Evolutionary conservation across 106 monocot genomes (phyloP).

Genomic region (Iris macrosiphon): DNA sequence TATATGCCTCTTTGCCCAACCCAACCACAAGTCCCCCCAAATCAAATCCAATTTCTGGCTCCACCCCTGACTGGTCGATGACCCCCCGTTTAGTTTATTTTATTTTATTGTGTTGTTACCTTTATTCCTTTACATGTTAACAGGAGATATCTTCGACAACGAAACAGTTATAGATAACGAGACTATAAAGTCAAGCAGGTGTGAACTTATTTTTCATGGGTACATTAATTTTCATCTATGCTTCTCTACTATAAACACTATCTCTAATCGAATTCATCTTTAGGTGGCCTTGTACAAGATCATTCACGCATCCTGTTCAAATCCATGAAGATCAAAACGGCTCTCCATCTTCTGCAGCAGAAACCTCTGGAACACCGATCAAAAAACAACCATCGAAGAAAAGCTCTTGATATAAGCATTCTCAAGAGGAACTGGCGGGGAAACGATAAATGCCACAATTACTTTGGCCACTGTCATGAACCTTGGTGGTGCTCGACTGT

Average conservation of each 20-base stretch:
- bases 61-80: no score
- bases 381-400: slow-evolving; percentile 7
- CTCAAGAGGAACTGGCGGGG: no score
- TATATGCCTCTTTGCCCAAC: no score
- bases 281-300: slow-evolving; percentile 45
- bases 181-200: slow-evolving; percentile 30
- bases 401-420: no score
- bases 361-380: slow-evolving; percentile 2
- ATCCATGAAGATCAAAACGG: slow-evolving; percentile 9
- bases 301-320: slow-evolving; percentile 17
- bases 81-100: no score
- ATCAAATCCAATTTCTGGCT: no score
- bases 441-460: no score
- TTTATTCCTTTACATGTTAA: background rate
- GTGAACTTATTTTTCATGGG: background rate
- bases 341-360: slow-evolving; percentile 10
- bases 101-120: no score
- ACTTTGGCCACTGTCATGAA: no score
- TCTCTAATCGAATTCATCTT: background rate
- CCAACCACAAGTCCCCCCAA: no score
- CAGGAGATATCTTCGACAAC: slow-evolving; percentile 12
- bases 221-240: background rate
- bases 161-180: slow-evolving; percentile 19
- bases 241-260: background rate
- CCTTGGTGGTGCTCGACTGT: no score